A percentile compares a stretch with the other conserved stretches of the same genome.
phyloP scores from a whole-genome alignment of 371 early-diverging fungal species.

The Ordospora pajunii region DNA sequence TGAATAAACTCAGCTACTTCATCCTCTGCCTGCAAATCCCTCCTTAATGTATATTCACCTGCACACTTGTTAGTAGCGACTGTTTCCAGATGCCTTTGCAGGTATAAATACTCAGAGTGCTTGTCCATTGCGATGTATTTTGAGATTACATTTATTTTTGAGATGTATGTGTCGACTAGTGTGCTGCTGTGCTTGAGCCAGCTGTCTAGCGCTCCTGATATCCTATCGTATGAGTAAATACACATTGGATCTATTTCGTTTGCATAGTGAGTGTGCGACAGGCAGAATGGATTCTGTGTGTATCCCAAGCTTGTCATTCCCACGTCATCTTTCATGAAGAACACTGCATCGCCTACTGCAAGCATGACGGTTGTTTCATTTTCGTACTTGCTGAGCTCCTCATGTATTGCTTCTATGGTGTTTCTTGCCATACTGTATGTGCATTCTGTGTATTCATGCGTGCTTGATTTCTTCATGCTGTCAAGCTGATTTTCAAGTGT shows the following conservation, averaged over 20 bases:
- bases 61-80: background rate
- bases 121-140: background rate
- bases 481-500: no score
- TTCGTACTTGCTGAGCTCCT: conserved; percentile 27
- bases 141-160: background rate
- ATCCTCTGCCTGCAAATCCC: background rate
- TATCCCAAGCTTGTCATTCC: conserved; percentile 47
- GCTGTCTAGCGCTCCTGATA: background rate
- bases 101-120: background rate
- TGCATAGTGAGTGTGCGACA: conserved; percentile 27
- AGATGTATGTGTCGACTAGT: conserved; percentile 2
- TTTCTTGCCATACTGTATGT: background rate
- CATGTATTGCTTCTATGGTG: conserved; percentile 16
- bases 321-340: conserved; percentile 54
- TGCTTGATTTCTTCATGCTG: background rate
- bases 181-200: background rate
- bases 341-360: background rate
- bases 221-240: conserved; percentile 36
- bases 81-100: background rate
- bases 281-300: background rate
- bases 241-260: conserved; percentile 32
- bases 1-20: background rate
- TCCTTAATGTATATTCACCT: background rate
- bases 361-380: conserved; percentile 41
- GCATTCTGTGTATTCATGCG: background rate